phyloP scores from a whole-genome alignment of 2,329 filamentous ascomycete species.

The Neofusicoccum parvum region DNA sequence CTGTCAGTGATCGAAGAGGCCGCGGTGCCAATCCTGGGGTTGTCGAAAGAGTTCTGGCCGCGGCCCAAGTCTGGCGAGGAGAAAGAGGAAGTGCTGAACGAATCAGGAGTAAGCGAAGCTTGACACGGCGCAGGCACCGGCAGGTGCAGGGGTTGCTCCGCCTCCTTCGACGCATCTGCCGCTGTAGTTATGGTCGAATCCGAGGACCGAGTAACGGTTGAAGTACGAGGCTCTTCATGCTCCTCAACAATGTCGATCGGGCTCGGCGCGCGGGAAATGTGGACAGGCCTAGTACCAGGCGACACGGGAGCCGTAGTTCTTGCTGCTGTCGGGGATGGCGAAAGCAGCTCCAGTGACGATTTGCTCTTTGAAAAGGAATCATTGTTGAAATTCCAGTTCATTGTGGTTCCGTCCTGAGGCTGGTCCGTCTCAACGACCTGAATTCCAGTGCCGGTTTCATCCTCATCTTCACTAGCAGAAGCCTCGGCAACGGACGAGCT shows the following conservation, averaged over 20 bases:
- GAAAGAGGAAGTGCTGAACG: constrained; percentile 58
- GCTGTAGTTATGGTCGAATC: constrained; percentile 49
- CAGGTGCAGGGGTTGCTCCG: constrained; percentile 39
- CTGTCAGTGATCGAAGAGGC: constrained; percentile 74
- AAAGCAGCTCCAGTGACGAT: neutral
- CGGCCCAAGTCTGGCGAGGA: constrained; percentile 66
- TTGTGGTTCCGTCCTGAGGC: constrained; percentile 39
- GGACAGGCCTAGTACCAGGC: constrained; percentile 2
- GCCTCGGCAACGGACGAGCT: constrained; percentile 23
- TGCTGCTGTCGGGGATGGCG: constrained; percentile 10
- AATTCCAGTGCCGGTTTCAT: constrained; percentile 47
- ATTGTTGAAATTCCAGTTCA: constrained; percentile 47
- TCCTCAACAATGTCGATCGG: constrained; percentile 49
- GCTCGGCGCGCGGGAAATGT: constrained; percentile 28
- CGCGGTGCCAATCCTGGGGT: constrained; percentile 72
- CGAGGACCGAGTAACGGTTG: constrained; percentile 53
- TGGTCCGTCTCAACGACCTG: constrained; percentile 50
- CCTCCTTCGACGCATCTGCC: constrained; percentile 37
- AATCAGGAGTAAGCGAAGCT: constrained; percentile 67
- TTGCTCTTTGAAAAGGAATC: constrained; percentile 28
- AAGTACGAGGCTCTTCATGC: constrained; percentile 51
- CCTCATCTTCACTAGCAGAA: constrained; percentile 32
- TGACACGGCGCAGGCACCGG: constrained; percentile 42
- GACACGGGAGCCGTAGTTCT: neutral
- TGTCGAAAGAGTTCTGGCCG: constrained; percentile 66